Percentiles rank a stretch among this genome's conserved stretches.
phyloP scores from a whole-genome alignment of 2,329 filamentous ascomycete species.

The Trematosphaeria pertusa region DNA sequence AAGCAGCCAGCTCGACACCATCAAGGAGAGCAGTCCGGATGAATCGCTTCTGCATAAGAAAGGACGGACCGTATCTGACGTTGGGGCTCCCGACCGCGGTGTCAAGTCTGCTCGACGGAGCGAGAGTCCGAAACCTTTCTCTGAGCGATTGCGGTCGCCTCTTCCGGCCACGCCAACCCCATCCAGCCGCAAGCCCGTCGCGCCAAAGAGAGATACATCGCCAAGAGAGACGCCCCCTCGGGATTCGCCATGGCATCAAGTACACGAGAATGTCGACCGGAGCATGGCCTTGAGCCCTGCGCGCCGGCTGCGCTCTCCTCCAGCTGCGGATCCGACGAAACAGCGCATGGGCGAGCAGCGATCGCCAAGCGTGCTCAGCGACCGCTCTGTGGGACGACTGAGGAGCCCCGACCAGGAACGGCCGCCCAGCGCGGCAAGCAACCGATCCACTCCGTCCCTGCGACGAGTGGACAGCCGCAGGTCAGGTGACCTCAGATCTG shows the following conservation, averaged over 20 bases:
- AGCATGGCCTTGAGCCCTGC: conserved; percentile 45
- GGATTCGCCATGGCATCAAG: conserved; percentile 51
- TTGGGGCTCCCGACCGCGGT: conserved; percentile 51
- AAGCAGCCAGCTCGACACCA: conserved; percentile 55
- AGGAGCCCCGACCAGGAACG: conserved; percentile 57
- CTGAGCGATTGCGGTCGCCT: conserved; percentile 42
- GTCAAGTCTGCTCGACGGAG: conserved; percentile 50
- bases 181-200: conserved; percentile 28
- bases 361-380: conserved; percentile 53
- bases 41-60: conserved; percentile 50
- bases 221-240: conserved; percentile 23
- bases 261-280: conserved; percentile 54
- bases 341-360: conserved; percentile 44
- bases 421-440: conserved; percentile 68
- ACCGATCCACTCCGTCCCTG: conserved; percentile 71
- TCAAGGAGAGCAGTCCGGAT: conserved; percentile 59
- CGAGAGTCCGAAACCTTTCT: conserved; percentile 40
- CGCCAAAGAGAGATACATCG: conserved; percentile 35
- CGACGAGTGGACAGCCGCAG: conserved; percentile 70
- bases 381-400: conserved; percentile 50
- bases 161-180: conserved; percentile 41
- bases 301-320: conserved; percentile 46
- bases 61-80: conserved; percentile 50
- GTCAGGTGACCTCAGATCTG: conserved; percentile 79
- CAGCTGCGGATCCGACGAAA: conserved; percentile 41